These are phyloP conservation scores for Paramecium caudatum DNA, from an alignment of 73 alveolate genomes.

Conservation along the genomic window DNA sequence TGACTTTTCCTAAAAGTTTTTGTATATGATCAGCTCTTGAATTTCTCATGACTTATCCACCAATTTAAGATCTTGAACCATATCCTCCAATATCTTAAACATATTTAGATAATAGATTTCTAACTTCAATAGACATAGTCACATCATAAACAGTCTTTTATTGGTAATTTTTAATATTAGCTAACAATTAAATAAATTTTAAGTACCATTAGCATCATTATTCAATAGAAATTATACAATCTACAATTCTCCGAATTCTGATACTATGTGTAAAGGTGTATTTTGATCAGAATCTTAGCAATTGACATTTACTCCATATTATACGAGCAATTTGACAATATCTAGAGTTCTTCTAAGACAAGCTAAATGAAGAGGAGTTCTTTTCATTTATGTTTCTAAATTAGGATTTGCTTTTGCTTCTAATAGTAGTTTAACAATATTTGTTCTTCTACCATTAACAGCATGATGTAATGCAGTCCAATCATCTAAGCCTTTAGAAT, in stretches of 20 bases:
- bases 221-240: constrained; percentile 66
- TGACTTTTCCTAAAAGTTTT: constrained; percentile 44
- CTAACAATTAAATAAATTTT: background rate
- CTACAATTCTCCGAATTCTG: constrained; percentile 63
- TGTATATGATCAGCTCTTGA: constrained; percentile 75
- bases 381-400: constrained; percentile 34
- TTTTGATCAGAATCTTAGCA: constrained; percentile 65
- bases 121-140: constrained; percentile 48
- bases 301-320: constrained; percentile 25
- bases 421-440: constrained; percentile 11
- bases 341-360: constrained; percentile 34
- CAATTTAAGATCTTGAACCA: constrained; percentile 64
- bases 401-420: constrained; percentile 70
- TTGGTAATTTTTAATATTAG: constrained; percentile 40
- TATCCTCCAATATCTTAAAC: constrained; percentile 28
- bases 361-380: constrained; percentile 67
- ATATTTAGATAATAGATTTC: constrained; percentile 28
- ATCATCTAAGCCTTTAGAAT: constrained; percentile 80
- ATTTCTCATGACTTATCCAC: constrained; percentile 51
- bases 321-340: constrained; percentile 30
- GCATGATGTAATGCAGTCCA: constrained; percentile 89
- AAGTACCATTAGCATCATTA: constrained; percentile 57
- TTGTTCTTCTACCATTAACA: constrained; percentile 54
- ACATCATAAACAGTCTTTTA: constrained; percentile 59
- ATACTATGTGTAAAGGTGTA: constrained; percentile 73